These are phyloP conservation scores for Microbotryomycetes sp. DNA, from an alignment of 1,284 basidiomycete species.

Conservation along the genomic window DNA sequence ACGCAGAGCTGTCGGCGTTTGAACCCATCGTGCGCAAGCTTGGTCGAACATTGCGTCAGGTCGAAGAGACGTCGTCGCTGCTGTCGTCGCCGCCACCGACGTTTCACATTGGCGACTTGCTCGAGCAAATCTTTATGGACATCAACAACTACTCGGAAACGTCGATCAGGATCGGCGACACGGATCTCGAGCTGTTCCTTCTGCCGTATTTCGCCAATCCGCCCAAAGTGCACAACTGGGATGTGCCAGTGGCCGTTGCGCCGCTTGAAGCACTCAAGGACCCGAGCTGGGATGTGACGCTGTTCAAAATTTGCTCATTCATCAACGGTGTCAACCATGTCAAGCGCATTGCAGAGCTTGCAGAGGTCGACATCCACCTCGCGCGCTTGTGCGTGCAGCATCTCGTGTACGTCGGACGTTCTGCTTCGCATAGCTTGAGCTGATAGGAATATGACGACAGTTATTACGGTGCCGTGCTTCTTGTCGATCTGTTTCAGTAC, in stretches of 20 bases:
- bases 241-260: conserved; percentile 85
- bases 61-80: conserved; percentile 87
- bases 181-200: conserved; percentile 87
- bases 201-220: conserved; percentile 95
- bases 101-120: conserved; percentile 68
- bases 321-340: conserved; percentile 91
- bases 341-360: conserved; percentile 80
- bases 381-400: conserved; percentile 85
- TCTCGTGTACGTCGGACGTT: conserved; percentile 58
- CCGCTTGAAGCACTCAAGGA: conserved; percentile 72
- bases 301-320: conserved; percentile 70
- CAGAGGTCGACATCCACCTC: conserved; percentile 78
- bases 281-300: conserved; percentile 93
- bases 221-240: conserved; percentile 81
- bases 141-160: conserved; percentile 95
- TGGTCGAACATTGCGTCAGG: conserved; percentile 71
- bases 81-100: conserved; percentile 67
- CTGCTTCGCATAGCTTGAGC: not conserved
- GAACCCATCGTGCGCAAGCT: conserved; percentile 94
- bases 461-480: conserved; percentile 94
- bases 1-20: conserved; percentile 84
- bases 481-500: conserved; percentile 92
- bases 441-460: conserved; percentile 43
- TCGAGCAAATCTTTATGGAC: conserved; percentile 96
- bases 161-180: conserved; percentile 76